Conservation (phyloP, 331 rosid genomes). For the Quercus tomentella region DNA sequence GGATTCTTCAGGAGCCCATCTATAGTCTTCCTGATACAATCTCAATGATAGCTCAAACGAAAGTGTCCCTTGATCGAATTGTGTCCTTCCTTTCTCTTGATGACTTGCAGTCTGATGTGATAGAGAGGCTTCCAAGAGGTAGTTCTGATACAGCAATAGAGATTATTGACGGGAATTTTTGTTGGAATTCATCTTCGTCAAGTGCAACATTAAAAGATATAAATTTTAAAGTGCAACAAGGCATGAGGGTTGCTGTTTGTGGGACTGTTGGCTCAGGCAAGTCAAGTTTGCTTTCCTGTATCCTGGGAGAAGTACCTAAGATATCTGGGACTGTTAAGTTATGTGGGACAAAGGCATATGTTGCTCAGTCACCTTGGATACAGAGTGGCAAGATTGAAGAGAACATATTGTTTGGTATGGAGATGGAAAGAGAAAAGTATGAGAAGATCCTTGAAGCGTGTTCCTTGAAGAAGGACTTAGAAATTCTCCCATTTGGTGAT, state of each 20-base stretch:
- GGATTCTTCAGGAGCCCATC: slow-evolving; percentile 83
- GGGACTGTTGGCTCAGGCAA: slow-evolving; percentile 94
- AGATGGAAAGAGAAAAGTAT: slow-evolving; percentile 69
- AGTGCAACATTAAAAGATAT: slow-evolving; percentile 51
- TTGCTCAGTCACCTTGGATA: slow-evolving; percentile 92
- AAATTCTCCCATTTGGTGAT: slow-evolving; percentile 73
- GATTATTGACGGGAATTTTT: slow-evolving; percentile 60
- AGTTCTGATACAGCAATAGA: slow-evolving; percentile 62
- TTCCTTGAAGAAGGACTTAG: slow-evolving; percentile 69
- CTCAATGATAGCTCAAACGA: slow-evolving; percentile 76
- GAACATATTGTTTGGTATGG: slow-evolving; percentile 70
- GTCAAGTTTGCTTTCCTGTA: slow-evolving; percentile 82
- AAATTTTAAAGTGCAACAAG: slow-evolving; percentile 41
- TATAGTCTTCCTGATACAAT: slow-evolving; percentile 67
- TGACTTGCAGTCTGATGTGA: slow-evolving; percentile 58
- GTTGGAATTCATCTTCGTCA: slow-evolving; percentile 67
- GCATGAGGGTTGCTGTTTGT: slow-evolving; percentile 88
- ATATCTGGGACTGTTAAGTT: slow-evolving; percentile 56
- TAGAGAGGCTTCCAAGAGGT: slow-evolving; percentile 63
- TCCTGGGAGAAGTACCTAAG: slow-evolving; percentile 86
- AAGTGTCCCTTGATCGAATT: slow-evolving; percentile 82
- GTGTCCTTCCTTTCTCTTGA: slow-evolving; percentile 64
- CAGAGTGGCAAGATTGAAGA: slow-evolving; percentile 86
- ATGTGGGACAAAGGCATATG: slow-evolving; percentile 84
- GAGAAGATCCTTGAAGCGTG: slow-evolving; percentile 75